phyloP scores from a whole-genome alignment of 495 filamentous ascomycete species.

The Lindgomyces ingoldianus region DNA sequence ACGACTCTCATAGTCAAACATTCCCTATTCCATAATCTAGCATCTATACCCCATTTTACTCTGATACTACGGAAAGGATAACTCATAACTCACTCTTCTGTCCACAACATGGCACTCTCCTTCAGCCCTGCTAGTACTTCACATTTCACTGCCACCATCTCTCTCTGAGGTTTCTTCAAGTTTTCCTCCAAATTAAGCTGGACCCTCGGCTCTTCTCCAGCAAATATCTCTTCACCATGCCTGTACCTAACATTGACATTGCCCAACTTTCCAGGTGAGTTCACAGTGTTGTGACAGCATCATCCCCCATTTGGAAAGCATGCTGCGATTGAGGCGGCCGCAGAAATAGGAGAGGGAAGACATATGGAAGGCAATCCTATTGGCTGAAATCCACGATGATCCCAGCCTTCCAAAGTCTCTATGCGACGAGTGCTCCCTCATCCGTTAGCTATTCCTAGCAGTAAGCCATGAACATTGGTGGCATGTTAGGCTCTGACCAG shows the following conservation, averaged over 20 bases:
- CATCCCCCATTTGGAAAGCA: neutral
- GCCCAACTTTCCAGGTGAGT: neutral
- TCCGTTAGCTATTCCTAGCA: constrained; percentile 32
- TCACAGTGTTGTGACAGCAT: neutral
- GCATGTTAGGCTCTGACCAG: constrained; percentile 16
- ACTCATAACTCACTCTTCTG: neutral
- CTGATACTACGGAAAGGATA: no score
- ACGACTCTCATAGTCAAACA: neutral
- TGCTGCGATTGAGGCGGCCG: neutral
- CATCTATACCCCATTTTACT: no score
- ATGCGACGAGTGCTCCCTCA: constrained; percentile 15
- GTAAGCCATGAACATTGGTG: constrained; percentile 29
- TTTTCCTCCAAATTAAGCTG: neutral
- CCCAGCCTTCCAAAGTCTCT: constrained; percentile 1
- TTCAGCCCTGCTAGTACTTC: neutral
- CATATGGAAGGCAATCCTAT: constrained; percentile 30
- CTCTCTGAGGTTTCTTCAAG: neutral
- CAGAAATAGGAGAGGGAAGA: constrained; percentile 8
- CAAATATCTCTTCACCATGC: neutral
- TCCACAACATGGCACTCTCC: neutral
- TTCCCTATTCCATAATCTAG: neutral
- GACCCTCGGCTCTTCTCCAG: neutral
- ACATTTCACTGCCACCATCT: neutral
- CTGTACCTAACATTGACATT: constrained; percentile 1
- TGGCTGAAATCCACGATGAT: constrained; percentile 18